These are phyloP conservation scores for Bretschneidera sinensis DNA, from an alignment of 345 rosid genomes.

Conservation along the genomic window DNA sequence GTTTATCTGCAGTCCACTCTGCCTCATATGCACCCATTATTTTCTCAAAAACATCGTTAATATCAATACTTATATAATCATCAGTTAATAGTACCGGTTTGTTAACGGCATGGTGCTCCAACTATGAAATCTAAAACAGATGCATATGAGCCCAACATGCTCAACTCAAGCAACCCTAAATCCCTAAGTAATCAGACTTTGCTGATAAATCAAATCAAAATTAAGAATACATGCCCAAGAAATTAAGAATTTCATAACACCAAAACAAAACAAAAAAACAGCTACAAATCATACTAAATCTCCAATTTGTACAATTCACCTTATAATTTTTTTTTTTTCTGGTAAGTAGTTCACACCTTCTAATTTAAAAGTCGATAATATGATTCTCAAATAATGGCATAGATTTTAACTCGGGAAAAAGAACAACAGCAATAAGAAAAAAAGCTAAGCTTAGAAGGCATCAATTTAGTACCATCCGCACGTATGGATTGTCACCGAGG, in stretches of 20 bases:
- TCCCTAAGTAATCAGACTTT: background rate
- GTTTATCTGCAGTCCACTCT: no score
- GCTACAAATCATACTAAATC: slow-evolving; percentile 1
- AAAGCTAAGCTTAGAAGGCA: background rate
- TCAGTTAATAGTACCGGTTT: no score
- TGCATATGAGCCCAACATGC: background rate
- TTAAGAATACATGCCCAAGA: no score
- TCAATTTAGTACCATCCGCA: slow-evolving; percentile 61
- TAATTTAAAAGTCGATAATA: background rate
- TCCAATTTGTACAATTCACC: background rate
- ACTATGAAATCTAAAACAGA: background rate
- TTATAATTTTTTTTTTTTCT: no score
- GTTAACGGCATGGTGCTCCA: no score
- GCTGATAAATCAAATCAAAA: background rate
- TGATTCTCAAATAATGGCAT: background rate
- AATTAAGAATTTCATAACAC: background rate
- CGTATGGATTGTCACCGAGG: slow-evolving; percentile 94
- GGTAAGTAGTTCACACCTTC: no score
- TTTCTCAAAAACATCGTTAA: no score
- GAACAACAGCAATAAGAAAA: background rate
- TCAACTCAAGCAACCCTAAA: background rate
- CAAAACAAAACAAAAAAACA: background rate
- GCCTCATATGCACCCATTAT: no score
- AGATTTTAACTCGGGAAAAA: background rate
- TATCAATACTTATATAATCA: no score